Evolutionary conservation across 805 yeast genomes (phyloP), one percentile per base, ranked within the genome.

Genomic region (Phaffomyces opuntiae): DNA sequence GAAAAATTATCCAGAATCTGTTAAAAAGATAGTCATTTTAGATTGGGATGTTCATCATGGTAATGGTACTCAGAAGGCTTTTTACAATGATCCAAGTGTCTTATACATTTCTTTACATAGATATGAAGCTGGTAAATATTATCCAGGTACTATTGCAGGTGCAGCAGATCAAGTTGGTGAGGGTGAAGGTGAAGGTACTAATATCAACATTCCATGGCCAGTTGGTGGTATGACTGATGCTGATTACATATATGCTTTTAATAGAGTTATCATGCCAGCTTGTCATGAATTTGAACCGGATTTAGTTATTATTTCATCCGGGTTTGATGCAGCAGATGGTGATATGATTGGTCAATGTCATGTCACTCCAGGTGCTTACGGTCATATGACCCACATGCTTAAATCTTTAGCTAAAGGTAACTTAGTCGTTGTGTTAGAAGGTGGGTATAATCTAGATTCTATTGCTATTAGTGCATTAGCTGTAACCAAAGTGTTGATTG

Each of bases 1-100:
- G 47, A 81, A 81, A 53, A 73, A 77, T 46, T 91, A 88, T 63
- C 96, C 97, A 0, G 97, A 91, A 57, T 77, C 87, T 25, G 95
- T 91, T 7, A 73, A 95, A 51, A 77, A 77, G 54, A 87, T 93
- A 36, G 78, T 88, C 47, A 81, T 93, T 48, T 59, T 90, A 21
- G 99, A 93, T 64, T 93, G 99, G 99, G 99, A 93, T 65, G 89
- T 93, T 40, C 99, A 93, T 65, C 99, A 93, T 64, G 99, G 99
- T 25, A 93, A 93, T 64, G 99, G 99, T 36, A 93, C 99, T 1
- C 99, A 93, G 64, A 83, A 85, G 61, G 88, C 95, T 3, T 93
- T 93, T 55, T 78, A 78, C 53, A 77, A 87, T 52, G 96, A 93
- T 60, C 95, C 95, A 26, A 71, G 95, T 45, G 97, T 93, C 9